Percentiles rank a stretch among this genome's conserved stretches.
phyloP scores from a whole-genome alignment of 2,329 filamentous ascomycete species.

The Onygena corvina region DNA sequence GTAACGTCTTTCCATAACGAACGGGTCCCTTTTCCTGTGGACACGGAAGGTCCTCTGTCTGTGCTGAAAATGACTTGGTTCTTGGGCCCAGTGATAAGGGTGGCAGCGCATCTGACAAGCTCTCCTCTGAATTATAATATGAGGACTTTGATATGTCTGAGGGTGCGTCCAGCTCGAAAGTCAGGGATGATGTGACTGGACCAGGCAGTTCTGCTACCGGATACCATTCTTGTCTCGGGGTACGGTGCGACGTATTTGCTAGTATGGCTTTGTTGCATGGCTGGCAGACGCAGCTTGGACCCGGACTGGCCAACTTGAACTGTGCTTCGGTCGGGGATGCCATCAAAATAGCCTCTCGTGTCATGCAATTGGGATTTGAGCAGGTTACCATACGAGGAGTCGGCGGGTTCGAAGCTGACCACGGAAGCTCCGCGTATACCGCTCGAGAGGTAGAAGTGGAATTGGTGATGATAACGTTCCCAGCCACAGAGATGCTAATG shows the following conservation, averaged over 20 bases:
- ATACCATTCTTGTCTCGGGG: slow-evolving; percentile 7
- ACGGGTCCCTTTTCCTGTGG: neutral
- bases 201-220: slow-evolving; percentile 12
- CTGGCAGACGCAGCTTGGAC: neutral
- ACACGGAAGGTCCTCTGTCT: neutral
- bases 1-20: slow-evolving; percentile 8
- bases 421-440: slow-evolving; percentile 10
- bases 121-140: slow-evolving; percentile 7
- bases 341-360: slow-evolving; percentile 8
- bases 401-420: slow-evolving; percentile 11
- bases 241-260: neutral
- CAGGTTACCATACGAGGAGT: slow-evolving; percentile 10
- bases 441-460: slow-evolving; percentile 8
- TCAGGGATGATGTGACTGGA: neutral
- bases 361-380: slow-evolving; percentile 10
- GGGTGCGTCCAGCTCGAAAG: slow-evolving; percentile 10
- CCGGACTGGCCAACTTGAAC: neutral
- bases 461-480: slow-evolving; percentile 13
- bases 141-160: slow-evolving; percentile 8
- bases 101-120: slow-evolving; percentile 5
- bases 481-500: slow-evolving; percentile 15
- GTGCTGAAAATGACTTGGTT: neutral
- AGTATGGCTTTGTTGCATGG: neutral
- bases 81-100: slow-evolving; percentile 6
- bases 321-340: neutral